Conservation (phyloP, 176 grass and related monocot genomes). For the Bromus sterilis region DNA sequence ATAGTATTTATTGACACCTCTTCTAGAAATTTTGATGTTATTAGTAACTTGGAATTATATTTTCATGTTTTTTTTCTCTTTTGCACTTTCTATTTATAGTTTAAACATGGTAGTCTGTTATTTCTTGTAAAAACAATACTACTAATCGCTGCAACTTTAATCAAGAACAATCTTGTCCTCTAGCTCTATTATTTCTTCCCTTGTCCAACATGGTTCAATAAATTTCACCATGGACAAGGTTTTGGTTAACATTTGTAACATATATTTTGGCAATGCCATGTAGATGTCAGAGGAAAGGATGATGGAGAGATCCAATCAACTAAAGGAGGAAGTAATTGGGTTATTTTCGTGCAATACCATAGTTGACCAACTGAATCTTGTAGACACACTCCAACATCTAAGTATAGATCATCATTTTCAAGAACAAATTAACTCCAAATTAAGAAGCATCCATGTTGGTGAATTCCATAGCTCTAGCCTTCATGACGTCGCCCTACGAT, state of each 20-base stretch:
- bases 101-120: not conserved
- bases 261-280: not conserved
- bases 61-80: not conserved
- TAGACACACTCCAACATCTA: conserved; percentile 25
- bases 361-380: conserved; percentile 10
- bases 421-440: not conserved
- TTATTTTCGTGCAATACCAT: not conserved
- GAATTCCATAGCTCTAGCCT: conserved; percentile 11
- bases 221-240: not conserved
- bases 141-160: not conserved
- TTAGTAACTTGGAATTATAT: not conserved
- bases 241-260: not conserved
- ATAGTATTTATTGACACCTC: no score
- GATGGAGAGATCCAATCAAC: not conserved
- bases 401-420: conserved; percentile 26
- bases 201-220: not conserved
- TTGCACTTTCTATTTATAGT: not conserved
- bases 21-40: not conserved
- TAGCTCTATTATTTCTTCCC: not conserved
- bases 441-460: not conserved
- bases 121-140: not conserved
- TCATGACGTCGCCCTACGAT: conserved; percentile 25
- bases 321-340: conserved; percentile 5
- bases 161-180: not conserved
- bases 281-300: conserved; percentile 24